phyloP scores from a whole-genome alignment of 768 basidiomycete genomes.

The Cyclocybe cylindracea region DNA sequence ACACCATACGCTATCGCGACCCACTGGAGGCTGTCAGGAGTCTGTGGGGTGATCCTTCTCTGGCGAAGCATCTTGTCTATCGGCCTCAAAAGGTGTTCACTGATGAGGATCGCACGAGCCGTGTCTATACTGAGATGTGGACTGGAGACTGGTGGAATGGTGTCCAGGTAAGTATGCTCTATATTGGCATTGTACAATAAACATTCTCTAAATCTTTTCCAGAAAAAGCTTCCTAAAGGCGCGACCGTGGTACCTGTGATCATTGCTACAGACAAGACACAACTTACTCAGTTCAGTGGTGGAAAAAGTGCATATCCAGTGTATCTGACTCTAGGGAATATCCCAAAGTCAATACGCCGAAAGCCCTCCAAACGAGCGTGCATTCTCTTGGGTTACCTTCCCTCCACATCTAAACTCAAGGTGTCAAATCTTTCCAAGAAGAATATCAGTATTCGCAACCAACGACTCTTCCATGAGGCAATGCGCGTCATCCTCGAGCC shows the following conservation, averaged over 20 bases:
- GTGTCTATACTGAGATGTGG: slow-evolving; percentile 34
- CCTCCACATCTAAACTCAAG: slow-evolving; percentile 9
- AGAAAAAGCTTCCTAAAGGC: slow-evolving; percentile 12
- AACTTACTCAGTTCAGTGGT: too few species aligned
- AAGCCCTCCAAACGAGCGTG: slow-evolving; percentile 31
- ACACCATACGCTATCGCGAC: slow-evolving; percentile 18
- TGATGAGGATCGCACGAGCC: slow-evolving; percentile 8
- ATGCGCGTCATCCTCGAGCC: slow-evolving; percentile 32
- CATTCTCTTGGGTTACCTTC: slow-evolving; percentile 39
- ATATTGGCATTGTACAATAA: not conserved
- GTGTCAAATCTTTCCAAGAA: too few species aligned
- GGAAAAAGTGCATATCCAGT: slow-evolving; percentile 43
- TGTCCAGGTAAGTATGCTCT: slow-evolving; percentile 27
- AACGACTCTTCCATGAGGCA: slow-evolving; percentile 37
- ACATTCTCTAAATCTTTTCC: not conserved
- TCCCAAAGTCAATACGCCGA: slow-evolving; percentile 30
- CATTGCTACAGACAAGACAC: too few species aligned
- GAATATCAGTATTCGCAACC: too few species aligned
- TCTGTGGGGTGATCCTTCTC: not conserved
- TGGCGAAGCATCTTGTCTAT: slow-evolving; percentile 17
- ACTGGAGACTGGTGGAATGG: slow-evolving; percentile 37
- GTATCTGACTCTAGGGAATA: slow-evolving; percentile 43
- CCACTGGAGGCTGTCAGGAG: slow-evolving; percentile 25
- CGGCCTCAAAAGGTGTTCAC: slow-evolving; percentile 24
- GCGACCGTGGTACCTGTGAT: too few species aligned